A percentile compares a stretch with the other conserved stretches of the same genome.
Conservation (phyloP, 2,329 filamentous ascomycete species). For the Scytalidium lignicola region DNA sequence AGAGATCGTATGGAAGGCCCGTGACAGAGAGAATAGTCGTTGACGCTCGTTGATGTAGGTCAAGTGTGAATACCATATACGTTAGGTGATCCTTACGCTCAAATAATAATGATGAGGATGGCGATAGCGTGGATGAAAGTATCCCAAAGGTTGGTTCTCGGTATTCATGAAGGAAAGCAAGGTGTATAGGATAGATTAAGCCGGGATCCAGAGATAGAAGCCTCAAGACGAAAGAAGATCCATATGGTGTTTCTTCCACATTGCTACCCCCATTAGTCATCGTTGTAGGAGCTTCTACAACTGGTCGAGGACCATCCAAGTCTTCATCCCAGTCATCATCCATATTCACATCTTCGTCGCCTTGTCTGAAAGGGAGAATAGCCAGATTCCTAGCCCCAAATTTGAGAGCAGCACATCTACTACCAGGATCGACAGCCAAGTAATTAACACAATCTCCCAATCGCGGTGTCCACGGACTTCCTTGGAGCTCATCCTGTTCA, state of each 20-base stretch:
- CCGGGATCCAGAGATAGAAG: conserved; percentile 83
- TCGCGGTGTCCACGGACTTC: conserved; percentile 74
- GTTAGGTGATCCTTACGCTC: conserved; percentile 80
- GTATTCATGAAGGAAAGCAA: conserved; percentile 94
- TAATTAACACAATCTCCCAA: conserved; percentile 74
- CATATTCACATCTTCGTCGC: conserved; percentile 83
- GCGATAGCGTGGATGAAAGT: conserved; percentile 69
- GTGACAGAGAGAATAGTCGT: conserved; percentile 86
- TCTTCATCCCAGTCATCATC: conserved; percentile 79
- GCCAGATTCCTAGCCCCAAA: conserved; percentile 87
- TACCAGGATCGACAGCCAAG: conserved; percentile 83
- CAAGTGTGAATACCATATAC: conserved; percentile 93
- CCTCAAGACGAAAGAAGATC: conserved; percentile 87
- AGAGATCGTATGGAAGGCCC: conserved; percentile 81
- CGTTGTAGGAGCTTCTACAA: conserved; percentile 35
- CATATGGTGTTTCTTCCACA: conserved; percentile 63
- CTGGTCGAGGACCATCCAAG: conserved; percentile 62
- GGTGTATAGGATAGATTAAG: conserved; percentile 82
- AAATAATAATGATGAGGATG: conserved; percentile 66
- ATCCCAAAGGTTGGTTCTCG: conserved; percentile 96
- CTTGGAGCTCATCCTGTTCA: conserved; percentile 84
- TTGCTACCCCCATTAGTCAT: conserved; percentile 18
- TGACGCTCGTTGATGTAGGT: conserved; percentile 87
- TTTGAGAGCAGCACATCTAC: conserved; percentile 88
- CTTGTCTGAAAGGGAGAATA: conserved; percentile 86